phyloP scores from a whole-genome alignment of 768 basidiomycete species.

The Arthromyces matolae region DNA sequence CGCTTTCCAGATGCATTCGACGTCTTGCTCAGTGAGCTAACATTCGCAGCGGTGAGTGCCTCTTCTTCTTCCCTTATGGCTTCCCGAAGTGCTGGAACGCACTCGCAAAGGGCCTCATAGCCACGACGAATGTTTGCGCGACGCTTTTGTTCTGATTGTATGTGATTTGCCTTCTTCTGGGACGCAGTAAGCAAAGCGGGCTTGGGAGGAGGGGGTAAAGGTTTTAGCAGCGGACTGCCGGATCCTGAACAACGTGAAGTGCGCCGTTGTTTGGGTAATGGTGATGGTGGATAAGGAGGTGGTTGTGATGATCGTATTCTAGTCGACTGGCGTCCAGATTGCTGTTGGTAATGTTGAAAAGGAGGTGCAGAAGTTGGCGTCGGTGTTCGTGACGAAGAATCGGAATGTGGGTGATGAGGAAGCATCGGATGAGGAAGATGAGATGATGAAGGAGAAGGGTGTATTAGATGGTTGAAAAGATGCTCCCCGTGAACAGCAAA shows the following conservation, averaged over 20 bases:
- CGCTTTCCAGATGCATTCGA: conserved; percentile 26
- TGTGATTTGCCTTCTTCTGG: conserved; percentile 92
- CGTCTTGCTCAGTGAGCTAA: conserved; percentile 18
- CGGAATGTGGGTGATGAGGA: conserved; percentile 14
- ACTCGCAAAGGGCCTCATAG: conserved; percentile 83
- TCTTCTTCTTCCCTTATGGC: conserved; percentile 79
- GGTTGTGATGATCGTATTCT: conserved; percentile 15
- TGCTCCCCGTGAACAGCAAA: conserved; percentile 5
- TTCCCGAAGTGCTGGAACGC: conserved; percentile 76
- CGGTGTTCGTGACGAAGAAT: conserved; percentile 22
- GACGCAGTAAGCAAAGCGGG: conserved; percentile 66
- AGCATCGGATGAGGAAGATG: conserved; percentile 7
- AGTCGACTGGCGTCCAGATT: conserved; percentile 9
- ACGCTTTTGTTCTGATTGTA: conserved; percentile 91
- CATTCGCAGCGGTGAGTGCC: conserved; percentile 26
- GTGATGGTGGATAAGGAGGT: conserved; percentile 17
- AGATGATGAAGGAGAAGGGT: conserved; percentile 10
- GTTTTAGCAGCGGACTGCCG: conserved; percentile 6
- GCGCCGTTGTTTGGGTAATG: conserved; percentile 7
- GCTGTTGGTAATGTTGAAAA: conserved; percentile 13
- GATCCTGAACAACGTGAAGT: conserved; percentile 7
- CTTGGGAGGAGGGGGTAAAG: conserved; percentile 24
- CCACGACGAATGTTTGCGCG: conserved; percentile 87
- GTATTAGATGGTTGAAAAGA: conserved; percentile 8
- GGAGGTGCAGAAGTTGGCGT: conserved; percentile 19